Base-by-base conservation (phyloP, 2,329 filamentous ascomycete genomes). In the Colletotrichum nymphaeae region DNA sequence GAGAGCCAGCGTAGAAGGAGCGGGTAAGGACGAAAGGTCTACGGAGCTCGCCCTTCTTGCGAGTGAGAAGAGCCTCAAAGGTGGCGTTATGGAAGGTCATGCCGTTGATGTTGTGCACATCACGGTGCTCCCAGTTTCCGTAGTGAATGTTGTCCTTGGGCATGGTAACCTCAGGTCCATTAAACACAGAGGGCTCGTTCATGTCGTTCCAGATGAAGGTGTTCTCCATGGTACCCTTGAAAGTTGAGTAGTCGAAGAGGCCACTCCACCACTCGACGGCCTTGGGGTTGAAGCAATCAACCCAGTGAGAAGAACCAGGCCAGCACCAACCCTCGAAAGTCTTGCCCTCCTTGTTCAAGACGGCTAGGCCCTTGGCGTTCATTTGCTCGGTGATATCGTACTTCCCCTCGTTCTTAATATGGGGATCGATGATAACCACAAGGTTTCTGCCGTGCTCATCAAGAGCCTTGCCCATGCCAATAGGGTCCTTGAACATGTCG, bases 141-240 rank as follows among this genome's bases (percentile, higher is more conserved):
- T 93, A 86, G 81, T 99, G 97, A 35, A 99, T 84, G 81, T 99
- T 99, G 86, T 99, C 97, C 84, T 98, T 98, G 74, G 97, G 97
- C 95, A 98, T 98, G 5, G 96, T 98, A 3, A 95, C 97, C 83
- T 99, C 97, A 0, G 97, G 97, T 0, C 97, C 97, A 81, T 98
- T 98, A 87, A 99, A 99, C 1, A 99, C 97, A 0, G 97, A 98
- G 0, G 97, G 97, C 85, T 99, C 97, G 81, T 98, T 98, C 97
- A 99, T 99, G 82, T 99, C 97, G 82, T 99, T 99, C 97, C 97
- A 99, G 78, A 99, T 91, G 83, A 95, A 98, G 0, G 94, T 93
- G 82, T 98, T 99, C 76, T 92, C 88, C 78, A 93, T 89, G 1
- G 95, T 95, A 60, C 95, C 95, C 82, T 94, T 94, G 88, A 98